phyloP scores from a whole-genome alignment of 257 asterid genomes.

The Capsicum chinense region DNA sequence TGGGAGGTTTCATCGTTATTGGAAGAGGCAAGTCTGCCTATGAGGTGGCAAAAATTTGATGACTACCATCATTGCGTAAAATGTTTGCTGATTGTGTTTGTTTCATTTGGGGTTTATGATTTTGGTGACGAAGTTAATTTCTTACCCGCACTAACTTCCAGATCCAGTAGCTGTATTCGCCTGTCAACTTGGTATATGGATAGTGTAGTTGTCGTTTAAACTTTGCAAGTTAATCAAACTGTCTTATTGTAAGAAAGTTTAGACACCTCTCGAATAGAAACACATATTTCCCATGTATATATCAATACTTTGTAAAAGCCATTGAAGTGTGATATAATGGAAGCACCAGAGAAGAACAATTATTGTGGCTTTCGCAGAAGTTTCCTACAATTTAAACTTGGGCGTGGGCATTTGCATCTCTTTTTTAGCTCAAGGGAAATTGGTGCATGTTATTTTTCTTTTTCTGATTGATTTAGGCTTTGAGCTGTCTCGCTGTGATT shows the following conservation, averaged over 20 bases:
- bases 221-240: background rate
- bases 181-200: background rate
- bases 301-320: background rate
- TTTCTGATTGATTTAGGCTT: background rate
- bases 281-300: background rate
- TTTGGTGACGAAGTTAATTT: background rate
- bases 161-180: background rate
- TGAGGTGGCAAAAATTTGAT: slow-evolving; percentile 31
- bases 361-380: background rate
- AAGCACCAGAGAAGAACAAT: background rate
- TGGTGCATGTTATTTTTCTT: background rate
- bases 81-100: background rate
- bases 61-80: background rate
- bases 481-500: too few species aligned
- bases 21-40: slow-evolving; percentile 49
- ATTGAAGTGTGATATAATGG: background rate
- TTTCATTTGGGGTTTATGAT: background rate
- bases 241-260: slow-evolving; percentile 12
- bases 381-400: background rate
- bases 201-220: background rate
- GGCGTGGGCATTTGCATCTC: background rate
- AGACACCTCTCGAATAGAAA: background rate
- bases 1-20: slow-evolving; percentile 83
- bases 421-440: background rate
- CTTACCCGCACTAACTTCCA: background rate